phyloP scores from a whole-genome alignment of 768 basidiomycete species.

The Hericium rajendrae region DNA sequence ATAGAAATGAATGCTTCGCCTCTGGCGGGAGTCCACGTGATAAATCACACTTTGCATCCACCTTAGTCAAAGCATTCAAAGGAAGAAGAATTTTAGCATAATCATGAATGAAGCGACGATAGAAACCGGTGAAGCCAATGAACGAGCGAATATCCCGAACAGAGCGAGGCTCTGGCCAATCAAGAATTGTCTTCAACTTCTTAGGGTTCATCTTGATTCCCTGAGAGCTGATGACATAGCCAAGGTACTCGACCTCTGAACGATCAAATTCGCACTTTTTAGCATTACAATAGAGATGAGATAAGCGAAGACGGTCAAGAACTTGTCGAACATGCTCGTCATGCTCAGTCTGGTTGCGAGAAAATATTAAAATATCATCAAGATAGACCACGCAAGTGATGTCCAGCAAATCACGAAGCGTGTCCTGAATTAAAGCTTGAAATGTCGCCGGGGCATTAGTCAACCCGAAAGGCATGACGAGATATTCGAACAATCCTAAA shows the following conservation, averaged over 20 bases:
- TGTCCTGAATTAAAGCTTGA: constrained; percentile 15
- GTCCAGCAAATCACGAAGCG: neutral
- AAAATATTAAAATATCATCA: constrained; percentile 5
- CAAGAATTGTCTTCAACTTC: constrained; percentile 27
- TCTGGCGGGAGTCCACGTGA: neutral
- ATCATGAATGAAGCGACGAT: constrained; percentile 22
- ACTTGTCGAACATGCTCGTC: constrained; percentile 10
- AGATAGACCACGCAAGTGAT: neutral
- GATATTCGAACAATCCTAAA: neutral
- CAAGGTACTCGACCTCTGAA: constrained; percentile 21
- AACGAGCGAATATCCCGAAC: constrained; percentile 30
- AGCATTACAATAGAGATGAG: constrained; percentile 20
- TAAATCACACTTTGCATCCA: constrained; percentile 22
- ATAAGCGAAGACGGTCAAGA: constrained; percentile 20
- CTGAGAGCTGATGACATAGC: constrained; percentile 21
- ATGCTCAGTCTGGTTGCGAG: constrained; percentile 9
- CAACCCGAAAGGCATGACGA: constrained; percentile 24
- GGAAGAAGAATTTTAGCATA: constrained; percentile 24
- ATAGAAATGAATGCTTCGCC: constrained; percentile 19
- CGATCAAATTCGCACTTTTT: constrained; percentile 29
- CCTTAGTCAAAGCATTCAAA: constrained; percentile 20
- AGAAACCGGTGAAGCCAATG: constrained; percentile 32
- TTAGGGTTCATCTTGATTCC: constrained; percentile 27
- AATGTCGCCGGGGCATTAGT: constrained; percentile 22
- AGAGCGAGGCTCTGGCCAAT: constrained; percentile 29